phyloP scores from a whole-genome alignment of 1,284 basidiomycete species.

The Psilocybe mexicana region DNA sequence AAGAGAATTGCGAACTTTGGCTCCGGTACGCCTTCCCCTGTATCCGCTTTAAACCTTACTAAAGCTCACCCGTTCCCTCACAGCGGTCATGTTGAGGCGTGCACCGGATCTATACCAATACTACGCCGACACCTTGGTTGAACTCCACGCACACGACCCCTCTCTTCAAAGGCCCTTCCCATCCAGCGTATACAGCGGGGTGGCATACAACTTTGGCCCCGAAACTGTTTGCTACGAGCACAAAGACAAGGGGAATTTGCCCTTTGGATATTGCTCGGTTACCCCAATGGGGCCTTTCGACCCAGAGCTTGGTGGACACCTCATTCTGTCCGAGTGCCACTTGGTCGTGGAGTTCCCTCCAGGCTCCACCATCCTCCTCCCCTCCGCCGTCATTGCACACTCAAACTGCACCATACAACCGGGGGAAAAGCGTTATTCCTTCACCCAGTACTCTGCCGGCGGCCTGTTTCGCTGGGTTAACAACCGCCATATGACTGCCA shows the following conservation, averaged over 20 bases:
- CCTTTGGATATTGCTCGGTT: neutral
- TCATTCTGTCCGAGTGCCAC: neutral
- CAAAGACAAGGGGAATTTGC: neutral
- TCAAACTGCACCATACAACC: neutral
- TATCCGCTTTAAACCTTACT: too few species aligned
- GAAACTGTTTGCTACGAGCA: neutral
- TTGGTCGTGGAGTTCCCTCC: slow-evolving; percentile 1
- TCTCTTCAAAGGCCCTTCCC: slow-evolving; percentile 1
- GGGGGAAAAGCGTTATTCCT: neutral
- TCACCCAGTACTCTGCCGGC: neutral
- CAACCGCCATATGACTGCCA: slow-evolving; percentile 2
- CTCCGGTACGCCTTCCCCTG: too few species aligned
- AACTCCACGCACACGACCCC: neutral
- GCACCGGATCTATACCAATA: slow-evolving; percentile 1
- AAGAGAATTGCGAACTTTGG: slow-evolving; percentile 7
- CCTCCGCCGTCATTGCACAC: neutral
- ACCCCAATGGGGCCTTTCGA: neutral
- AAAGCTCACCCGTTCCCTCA: neutral
- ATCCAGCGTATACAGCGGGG: slow-evolving; percentile 1
- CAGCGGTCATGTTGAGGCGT: slow-evolving; percentile 10
- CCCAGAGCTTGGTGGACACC: neutral
- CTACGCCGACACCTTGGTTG: neutral
- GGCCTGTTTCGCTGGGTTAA: neutral
- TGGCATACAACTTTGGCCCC: neutral
- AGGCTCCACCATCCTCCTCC: neutral